Base-by-base conservation (phyloP, 1,139 yeast genomes). In the Pichia sp. region DNA sequence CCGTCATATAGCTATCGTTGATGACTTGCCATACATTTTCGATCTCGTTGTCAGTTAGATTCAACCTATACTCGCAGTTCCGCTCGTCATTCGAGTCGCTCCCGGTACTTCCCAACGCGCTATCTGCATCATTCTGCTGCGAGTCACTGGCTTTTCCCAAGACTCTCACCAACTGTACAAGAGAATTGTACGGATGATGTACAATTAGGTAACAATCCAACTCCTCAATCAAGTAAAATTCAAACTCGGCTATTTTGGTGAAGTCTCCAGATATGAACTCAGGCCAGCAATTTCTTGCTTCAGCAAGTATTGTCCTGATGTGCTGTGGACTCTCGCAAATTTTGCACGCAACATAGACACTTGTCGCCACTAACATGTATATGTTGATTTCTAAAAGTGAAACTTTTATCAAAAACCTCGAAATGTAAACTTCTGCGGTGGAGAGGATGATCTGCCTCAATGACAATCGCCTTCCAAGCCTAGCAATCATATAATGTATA, bases 251-350 rank as follows among this genome's bases (percentile, higher is more conserved):
- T n/a, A 93, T 76, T 65, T 88, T 89, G 43, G 96, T 86, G 26
- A 92, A 82, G 67, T 93, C 99, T 55, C 88, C 90, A 0, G 97
- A 95, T 38, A 93, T 85, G 66, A 84, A 90, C 65, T 92, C 97
- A 0, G 98, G 97, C 98, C 99, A 93, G 50, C 90, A 71, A 47
- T 86, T 86, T 51, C 97, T 75, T 2, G 98, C 95, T 66, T 93
- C 98, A 32, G 84, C 78, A 26, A 89, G 81, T 13, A 93, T 78
- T 1, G 92, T 81, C 55, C 97, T 75, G 8, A 93, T 90, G 67
- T 93, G 97, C 67, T 88, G 96, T 1, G 99, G 98, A 63, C 90
- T 86, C 68, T 93, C 99, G 68, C 93, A 98, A 41, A 90, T 87
- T 67, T 93, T 93, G 72, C 97, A 87, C 0, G 97, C 93, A 49